A percentile compares a stretch with the other conserved stretches of the same genome.
Evolutionary conservation across 2,329 filamentous ascomycete species (phyloP).

Genomic region (Aspergillus fijiensis): DNA sequence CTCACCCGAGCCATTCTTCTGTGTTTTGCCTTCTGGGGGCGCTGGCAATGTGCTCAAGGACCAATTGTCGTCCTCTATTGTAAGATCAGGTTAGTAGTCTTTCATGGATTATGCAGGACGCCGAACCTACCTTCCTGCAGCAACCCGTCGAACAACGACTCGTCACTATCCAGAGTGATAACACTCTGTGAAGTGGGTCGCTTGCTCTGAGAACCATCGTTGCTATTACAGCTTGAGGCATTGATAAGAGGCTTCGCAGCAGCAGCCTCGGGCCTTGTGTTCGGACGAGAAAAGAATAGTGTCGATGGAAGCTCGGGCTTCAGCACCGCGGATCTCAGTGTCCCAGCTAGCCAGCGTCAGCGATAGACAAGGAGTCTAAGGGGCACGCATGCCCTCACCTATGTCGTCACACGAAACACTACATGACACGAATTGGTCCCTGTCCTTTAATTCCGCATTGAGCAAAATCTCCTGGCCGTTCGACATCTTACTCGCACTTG

Average conservation of each 20-base stretch:
- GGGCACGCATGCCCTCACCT: conserved; percentile 44
- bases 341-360: conserved; percentile 51
- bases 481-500: conserved; percentile 64
- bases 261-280: conserved; percentile 17
- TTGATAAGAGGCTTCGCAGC: conserved; percentile 15
- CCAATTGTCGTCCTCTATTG: neutral
- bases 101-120: neutral
- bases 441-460: conserved; percentile 54
- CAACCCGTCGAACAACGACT: conserved; percentile 55
- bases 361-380: neutral
- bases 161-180: conserved; percentile 56
- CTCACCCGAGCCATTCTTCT: conserved; percentile 2
- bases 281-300: conserved; percentile 40
- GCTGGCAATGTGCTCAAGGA: conserved; percentile 11
- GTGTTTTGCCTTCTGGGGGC: neutral
- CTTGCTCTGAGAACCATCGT: conserved; percentile 19
- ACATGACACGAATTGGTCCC: conserved; percentile 62
- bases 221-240: conserved; percentile 19
- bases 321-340: conserved; percentile 54
- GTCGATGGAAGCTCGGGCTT: conserved; percentile 50
- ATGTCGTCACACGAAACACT: conserved; percentile 84
- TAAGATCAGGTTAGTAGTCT: neutral
- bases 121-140: conserved; percentile 39
- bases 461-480: conserved; percentile 61
- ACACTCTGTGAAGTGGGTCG: conserved; percentile 14